Evolutionary conservation across 2,329 filamentous ascomycete species (phyloP).

Genomic region (Knoxdaviesia proteae): DNA sequence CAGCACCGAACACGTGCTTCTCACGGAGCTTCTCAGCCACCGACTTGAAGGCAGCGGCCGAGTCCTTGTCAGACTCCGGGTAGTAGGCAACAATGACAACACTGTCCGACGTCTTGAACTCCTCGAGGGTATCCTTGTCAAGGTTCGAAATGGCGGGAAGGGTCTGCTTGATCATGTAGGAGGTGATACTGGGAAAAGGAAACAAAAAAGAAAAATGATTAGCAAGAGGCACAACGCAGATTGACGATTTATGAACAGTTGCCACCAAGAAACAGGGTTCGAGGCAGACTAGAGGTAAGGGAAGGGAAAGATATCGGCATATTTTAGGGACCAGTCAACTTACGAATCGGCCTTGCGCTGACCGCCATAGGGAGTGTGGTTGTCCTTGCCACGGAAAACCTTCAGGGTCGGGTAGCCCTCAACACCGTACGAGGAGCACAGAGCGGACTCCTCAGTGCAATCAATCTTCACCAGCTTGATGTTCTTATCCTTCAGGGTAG

Average conservation of each 20-base stretch:
- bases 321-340: constrained; percentile 11
- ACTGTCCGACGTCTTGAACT: constrained; percentile 97
- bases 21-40: constrained; percentile 64
- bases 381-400: constrained; percentile 85
- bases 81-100: constrained; percentile 87
- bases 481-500: constrained; percentile 68
- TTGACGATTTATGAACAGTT: too few relatives aligned
- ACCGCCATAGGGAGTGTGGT: constrained; percentile 64
- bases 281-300: too few relatives aligned
- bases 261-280: too few relatives aligned
- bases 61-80: constrained; percentile 57
- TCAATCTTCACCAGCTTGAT: constrained; percentile 75
- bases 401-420: constrained; percentile 98
- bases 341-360: constrained; percentile 68
- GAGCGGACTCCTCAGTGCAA: constrained; percentile 83
- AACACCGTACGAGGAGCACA: constrained; percentile 77
- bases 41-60: constrained; percentile 64
- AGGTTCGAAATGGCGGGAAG: constrained; percentile 78
- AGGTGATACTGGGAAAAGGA: constrained; percentile 29
- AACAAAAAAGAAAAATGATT: background rate
- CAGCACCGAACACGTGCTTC: constrained; percentile 78
- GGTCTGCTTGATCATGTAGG: constrained; percentile 97
- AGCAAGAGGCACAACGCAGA: background rate
- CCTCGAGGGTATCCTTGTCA: constrained; percentile 62
- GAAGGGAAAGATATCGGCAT: too few relatives aligned